phyloP scores from a whole-genome alignment of 345 rosid genomes.

The Linum lewisii region DNA sequence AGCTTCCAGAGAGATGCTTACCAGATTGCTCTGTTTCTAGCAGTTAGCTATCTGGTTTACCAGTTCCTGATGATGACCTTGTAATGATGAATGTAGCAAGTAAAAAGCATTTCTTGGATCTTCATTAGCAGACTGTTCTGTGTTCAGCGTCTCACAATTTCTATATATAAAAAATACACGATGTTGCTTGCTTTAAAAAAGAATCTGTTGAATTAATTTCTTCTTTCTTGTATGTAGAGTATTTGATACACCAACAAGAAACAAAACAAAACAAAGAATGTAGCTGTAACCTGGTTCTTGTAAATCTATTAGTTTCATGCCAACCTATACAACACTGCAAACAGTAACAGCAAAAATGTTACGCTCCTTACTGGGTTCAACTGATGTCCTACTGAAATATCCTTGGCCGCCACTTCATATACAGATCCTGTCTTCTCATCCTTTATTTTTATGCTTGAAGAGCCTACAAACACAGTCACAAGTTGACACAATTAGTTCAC shows the following conservation, averaged over 20 bases:
- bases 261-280: conserved; percentile 18
- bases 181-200: no score
- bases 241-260: conserved; percentile 17
- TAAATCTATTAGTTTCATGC: conserved; percentile 11
- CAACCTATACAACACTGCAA: conserved; percentile 28
- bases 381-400: conserved; percentile 32
- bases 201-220: background rate
- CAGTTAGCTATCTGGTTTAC: conserved; percentile 70
- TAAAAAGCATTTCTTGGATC: background rate
- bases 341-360: conserved; percentile 24
- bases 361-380: conserved; percentile 9
- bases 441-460: conserved; percentile 61
- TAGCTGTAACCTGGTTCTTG: conserved; percentile 4
- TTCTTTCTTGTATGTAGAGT: background rate
- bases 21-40: conserved; percentile 71
- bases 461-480: conserved; percentile 38
- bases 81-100: conserved; percentile 12
- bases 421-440: conserved; percentile 38
- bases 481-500: background rate
- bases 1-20: conserved; percentile 66
- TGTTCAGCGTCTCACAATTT: no score
- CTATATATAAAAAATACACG: no score
- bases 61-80: conserved; percentile 75
- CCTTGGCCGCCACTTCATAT: conserved; percentile 40
- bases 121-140: no score